Base-by-base conservation (phyloP, 768 basidiomycete species). In the Xerocomus brunneocitrinus region DNA sequence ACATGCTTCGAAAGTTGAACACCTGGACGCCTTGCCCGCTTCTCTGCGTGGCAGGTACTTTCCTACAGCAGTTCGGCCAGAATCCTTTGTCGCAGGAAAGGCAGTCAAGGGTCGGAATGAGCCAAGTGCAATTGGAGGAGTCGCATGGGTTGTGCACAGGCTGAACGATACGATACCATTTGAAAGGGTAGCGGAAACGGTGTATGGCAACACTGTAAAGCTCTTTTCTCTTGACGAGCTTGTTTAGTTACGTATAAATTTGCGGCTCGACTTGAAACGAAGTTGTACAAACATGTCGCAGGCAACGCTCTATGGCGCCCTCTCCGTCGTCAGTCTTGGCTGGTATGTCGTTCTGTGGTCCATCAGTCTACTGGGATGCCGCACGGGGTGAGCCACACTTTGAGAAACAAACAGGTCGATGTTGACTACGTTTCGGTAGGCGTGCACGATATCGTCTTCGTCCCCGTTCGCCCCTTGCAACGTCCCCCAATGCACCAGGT, bases 71-170 rank as follows among this genome's bases (percentile, higher is more conserved):
- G 77, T 73, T 30, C 79, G 80, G 49, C 76, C 81, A 2, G 83
- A 89, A 51, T 74, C 76, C 1, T 89, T 85, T 62, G 71, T 76
- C 24, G 58, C 60, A 9, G 86, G 83, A 0, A 79, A 77, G 55
- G 73, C 81, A 3, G 83, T 90, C 40, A 91, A 91, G 68, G 87
- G 89, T 3, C 74, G 91, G 39, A 89, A 86, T 59, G 91, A 92
- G 61, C 88, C 90, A 4, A 71, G 68, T 34, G 71, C 78, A 2
- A 78, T 86, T 24, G 85, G 84, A 6, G 79, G 77, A 25, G 81
- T 91, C 9, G 91, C 87, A 22, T 89, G 85, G 82, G 81, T 89
- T 10, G 72, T 91, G 10, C 76, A 76, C 59, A 66, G 65, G 54
- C 56, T 83, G 39, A 71, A 77, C 16, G 71, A 76, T 34, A 76